These are phyloP conservation scores for Nemania serpens DNA, from an alignment of 2,329 filamentous ascomycete genomes.

Conservation along the genomic window DNA sequence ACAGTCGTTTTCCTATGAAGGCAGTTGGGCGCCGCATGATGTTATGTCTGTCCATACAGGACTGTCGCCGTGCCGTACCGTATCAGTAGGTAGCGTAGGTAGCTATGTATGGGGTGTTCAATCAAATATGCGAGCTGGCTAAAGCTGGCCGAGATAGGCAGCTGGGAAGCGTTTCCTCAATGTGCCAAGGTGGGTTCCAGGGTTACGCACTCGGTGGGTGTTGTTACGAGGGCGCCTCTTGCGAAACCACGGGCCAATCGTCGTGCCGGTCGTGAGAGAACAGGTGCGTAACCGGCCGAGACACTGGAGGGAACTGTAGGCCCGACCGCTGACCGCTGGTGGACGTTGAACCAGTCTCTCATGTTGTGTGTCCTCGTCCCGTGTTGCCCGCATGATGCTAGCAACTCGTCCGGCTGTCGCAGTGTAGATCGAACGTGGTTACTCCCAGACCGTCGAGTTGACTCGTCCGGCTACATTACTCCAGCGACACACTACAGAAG, in stretches of 20 bases:
- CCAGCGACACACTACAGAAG: no score
- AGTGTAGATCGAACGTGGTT: not conserved
- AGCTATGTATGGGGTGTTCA: not conserved
- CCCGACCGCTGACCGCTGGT: slow-evolving; percentile 21
- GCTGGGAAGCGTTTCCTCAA: slow-evolving; percentile 15
- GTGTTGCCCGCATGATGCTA: slow-evolving; percentile 3
- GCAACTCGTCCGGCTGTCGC: not conserved
- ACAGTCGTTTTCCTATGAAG: not conserved
- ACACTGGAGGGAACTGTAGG: slow-evolving; percentile 12
- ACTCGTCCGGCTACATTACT: no score
- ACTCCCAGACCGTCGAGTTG: not conserved
- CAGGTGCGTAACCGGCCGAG: slow-evolving; percentile 22
- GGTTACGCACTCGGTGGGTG: slow-evolving; percentile 21
- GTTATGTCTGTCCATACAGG: not conserved
- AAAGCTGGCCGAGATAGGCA: slow-evolving; percentile 29
- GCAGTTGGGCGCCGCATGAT: not conserved
- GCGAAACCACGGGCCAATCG: slow-evolving; percentile 14
- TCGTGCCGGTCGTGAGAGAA: not conserved
- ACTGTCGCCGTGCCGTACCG: not conserved
- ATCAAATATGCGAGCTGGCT: slow-evolving; percentile 18
- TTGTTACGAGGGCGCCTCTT: slow-evolving; percentile 25
- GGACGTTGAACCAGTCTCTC: slow-evolving; percentile 14
- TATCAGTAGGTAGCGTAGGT: slow-evolving; percentile 6
- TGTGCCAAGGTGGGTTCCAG: slow-evolving; percentile 22
- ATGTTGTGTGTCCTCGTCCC: slow-evolving; percentile 7